phyloP scores from a whole-genome alignment of 1,284 basidiomycete genomes.

The Tremellales sp. region DNA sequence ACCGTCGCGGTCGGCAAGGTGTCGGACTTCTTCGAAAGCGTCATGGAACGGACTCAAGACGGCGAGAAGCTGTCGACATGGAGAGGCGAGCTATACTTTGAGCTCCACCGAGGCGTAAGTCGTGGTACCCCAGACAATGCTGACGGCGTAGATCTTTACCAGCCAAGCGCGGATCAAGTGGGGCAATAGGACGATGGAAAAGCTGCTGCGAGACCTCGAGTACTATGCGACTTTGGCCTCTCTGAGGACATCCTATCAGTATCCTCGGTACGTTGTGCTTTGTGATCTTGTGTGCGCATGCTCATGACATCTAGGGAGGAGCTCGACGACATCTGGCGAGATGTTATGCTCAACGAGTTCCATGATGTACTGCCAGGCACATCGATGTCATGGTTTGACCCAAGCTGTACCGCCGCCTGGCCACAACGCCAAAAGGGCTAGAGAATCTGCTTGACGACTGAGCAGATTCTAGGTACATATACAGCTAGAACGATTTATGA shows the following conservation, averaged over 20 bases:
- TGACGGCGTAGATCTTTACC: slow-evolving; percentile 59
- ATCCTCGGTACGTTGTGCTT: slow-evolving; percentile 42
- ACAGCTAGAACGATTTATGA: too few species aligned
- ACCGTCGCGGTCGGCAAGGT: slow-evolving; percentile 62
- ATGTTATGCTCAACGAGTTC: slow-evolving; percentile 80
- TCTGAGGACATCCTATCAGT: slow-evolving; percentile 55
- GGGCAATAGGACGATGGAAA: slow-evolving; percentile 85
- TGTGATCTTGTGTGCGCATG: not conserved
- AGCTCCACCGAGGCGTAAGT: slow-evolving; percentile 57
- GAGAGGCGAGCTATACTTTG: slow-evolving; percentile 84
- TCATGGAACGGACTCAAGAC: slow-evolving; percentile 61
- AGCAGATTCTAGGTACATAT: too few species aligned
- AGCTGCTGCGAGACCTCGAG: slow-evolving; percentile 76
- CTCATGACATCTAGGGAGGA: slow-evolving; percentile 14
- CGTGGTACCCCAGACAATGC: not conserved
- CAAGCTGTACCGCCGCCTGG: too few species aligned
- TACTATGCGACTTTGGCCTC: slow-evolving; percentile 76
- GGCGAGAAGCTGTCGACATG: slow-evolving; percentile 80
- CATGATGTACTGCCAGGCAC: slow-evolving; percentile 86
- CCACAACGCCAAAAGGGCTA: too few species aligned
- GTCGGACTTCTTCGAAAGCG: slow-evolving; percentile 76
- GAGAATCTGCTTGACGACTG: too few species aligned
- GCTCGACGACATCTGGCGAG: slow-evolving; percentile 84
- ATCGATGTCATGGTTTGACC: not conserved
- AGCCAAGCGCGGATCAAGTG: slow-evolving; percentile 88